Evolutionary conservation across 495 filamentous ascomycete species (phyloP).

Genomic region (Clavariopsis aquatica): DNA sequence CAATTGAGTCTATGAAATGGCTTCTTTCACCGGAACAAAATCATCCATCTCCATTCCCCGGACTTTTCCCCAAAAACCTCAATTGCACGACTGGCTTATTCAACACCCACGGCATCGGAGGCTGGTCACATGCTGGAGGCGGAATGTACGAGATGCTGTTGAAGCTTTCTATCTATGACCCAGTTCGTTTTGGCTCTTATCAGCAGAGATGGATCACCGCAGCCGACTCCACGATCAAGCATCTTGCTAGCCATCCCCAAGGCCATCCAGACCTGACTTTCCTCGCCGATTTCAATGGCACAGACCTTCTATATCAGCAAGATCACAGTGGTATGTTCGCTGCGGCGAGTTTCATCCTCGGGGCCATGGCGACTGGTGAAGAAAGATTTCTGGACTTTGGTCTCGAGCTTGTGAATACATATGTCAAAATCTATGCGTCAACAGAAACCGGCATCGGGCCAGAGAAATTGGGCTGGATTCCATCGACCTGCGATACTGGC

Average conservation of each 20-base stretch:
- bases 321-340: slow-evolving; percentile 65
- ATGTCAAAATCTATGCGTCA: slow-evolving; percentile 68
- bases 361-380: slow-evolving; percentile 66
- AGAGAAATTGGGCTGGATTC: slow-evolving; percentile 67
- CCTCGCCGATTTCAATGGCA: slow-evolving; percentile 62
- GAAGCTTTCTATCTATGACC: slow-evolving; percentile 88
- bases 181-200: slow-evolving; percentile 54
- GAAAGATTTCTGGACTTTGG: slow-evolving; percentile 71
- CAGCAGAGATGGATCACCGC: slow-evolving; percentile 66
- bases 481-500: slow-evolving; percentile 13
- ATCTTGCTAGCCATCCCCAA: slow-evolving; percentile 69
- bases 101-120: slow-evolving; percentile 57
- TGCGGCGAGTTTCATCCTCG: slow-evolving; percentile 85
- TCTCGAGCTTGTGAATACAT: slow-evolving; percentile 69
- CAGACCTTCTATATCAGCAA: slow-evolving; percentile 52
- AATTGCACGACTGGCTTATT: slow-evolving; percentile 66
- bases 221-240: slow-evolving; percentile 71
- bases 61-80: slow-evolving; percentile 70
- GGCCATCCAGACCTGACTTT: slow-evolving; percentile 75
- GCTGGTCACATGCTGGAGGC: slow-evolving; percentile 79
- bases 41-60: slow-evolving; percentile 69
- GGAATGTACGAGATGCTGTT: slow-evolving; percentile 89
- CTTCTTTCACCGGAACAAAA: slow-evolving; percentile 66
- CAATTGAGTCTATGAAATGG: slow-evolving; percentile 68
- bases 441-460: slow-evolving; percentile 76